Base-by-base conservation (phyloP, 768 basidiomycete species). In the Tricholoma saponaceum region DNA sequence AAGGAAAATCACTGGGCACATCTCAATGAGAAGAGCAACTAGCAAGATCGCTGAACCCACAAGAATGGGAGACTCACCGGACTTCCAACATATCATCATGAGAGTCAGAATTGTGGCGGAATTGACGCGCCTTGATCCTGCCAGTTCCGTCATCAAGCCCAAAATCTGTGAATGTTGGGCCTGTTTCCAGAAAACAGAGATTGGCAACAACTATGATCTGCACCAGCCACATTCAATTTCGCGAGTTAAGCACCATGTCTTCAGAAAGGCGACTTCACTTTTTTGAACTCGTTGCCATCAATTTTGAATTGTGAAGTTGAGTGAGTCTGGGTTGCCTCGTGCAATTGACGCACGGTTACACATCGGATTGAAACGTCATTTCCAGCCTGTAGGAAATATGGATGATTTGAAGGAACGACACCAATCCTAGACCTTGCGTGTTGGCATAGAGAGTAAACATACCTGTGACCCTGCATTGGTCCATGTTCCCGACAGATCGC, bases 181-280 rank as follows among this genome's bases (percentile, higher is more conserved):
- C 55, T 87, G 84, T 14, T 72, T 72, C 58, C 84, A 77, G 33
- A 89, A 74, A 25, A 82, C 81, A n/a, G 81, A 76, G 4, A 95
- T 85, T 66, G 85, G 82, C 92, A 7, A 93, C 85, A 43, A 92
- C 64, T 1, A 86, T 83, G 39, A 94, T 72, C 90, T 93, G 60
- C 18, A 26, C 25, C 28, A 9, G 33, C 44, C 5, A 41, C 16
- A 37, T 5, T 62, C 68, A 54, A 71, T 69, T 41, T 71, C 43
- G 14, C 7, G 3, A 9, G 18, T 10, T 50, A 16, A 10, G 4
- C 10, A n/a, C n/a, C n/a, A n/a, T n/a, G n/a, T n/a, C n/a, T n/a
- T n/a, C n/a, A n/a, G n/a, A 41, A 51, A 7, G 18, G 54, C 5
- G 60, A 14, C 1, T 33, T 43, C 32, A 67, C 67, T 22, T 44